phyloP scores from a whole-genome alignment of 2,329 filamentous ascomycete species.

The Orbilia brochopaga region DNA sequence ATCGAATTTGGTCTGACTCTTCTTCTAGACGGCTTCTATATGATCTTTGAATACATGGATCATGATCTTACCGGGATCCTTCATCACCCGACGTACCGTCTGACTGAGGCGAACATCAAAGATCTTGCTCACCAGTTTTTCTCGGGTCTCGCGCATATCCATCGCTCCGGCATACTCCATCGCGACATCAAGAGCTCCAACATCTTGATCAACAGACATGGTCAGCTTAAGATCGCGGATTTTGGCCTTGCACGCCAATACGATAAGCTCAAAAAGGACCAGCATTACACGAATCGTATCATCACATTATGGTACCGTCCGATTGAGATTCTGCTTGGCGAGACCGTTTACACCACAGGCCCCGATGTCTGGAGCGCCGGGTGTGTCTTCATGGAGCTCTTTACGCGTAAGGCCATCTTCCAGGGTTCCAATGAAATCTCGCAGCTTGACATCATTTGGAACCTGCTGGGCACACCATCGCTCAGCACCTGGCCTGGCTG shows the following conservation, averaged over 20 bases:
- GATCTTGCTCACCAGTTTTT: slow-evolving; percentile 92
- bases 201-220: slow-evolving; percentile 88
- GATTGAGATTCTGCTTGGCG: slow-evolving; percentile 85
- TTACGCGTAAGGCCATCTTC: slow-evolving; percentile 90
- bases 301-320: slow-evolving; percentile 99
- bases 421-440: slow-evolving; percentile 95
- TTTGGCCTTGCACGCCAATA: slow-evolving; percentile 97
- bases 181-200: slow-evolving; percentile 98
- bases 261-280: slow-evolving; percentile 78
- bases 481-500: slow-evolving; percentile 84
- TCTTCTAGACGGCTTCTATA: slow-evolving; percentile 80
- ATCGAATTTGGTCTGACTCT: slow-evolving; percentile 15
- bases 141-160: slow-evolving; percentile 89
- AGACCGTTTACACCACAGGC: slow-evolving; percentile 86
- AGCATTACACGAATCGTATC: slow-evolving; percentile 97
- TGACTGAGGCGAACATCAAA: slow-evolving; percentile 87
- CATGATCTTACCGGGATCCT: slow-evolving; percentile 94
- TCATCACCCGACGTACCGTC: slow-evolving; percentile 88
- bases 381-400: slow-evolving; percentile 95
- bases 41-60: slow-evolving; percentile 98
- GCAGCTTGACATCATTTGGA: slow-evolving; percentile 96
- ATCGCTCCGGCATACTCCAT: slow-evolving; percentile 89
- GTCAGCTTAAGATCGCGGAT: slow-evolving; percentile 89
- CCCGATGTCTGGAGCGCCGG: slow-evolving; percentile 97
- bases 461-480: slow-evolving; percentile 85